A percentile compares a stretch with the other conserved stretches of the same genome.
phyloP scores from a whole-genome alignment of 163 green algal species.

The Chloromonas sp. region DNA sequence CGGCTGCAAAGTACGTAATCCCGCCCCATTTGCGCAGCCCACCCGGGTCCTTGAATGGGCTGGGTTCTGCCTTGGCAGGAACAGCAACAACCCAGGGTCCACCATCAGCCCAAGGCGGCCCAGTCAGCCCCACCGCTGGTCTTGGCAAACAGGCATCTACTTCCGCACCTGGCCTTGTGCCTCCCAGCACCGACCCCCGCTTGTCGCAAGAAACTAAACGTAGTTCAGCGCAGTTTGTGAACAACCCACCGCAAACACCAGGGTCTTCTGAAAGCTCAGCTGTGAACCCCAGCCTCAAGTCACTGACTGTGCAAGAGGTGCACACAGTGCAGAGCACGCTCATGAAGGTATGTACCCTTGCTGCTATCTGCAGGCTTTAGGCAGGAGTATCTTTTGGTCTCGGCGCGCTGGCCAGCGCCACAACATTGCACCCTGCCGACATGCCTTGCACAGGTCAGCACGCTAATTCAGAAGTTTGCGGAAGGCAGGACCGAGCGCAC shows the following conservation, averaged over 20 bases:
- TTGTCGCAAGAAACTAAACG: neutral
- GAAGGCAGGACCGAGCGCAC: slow-evolving; percentile 36
- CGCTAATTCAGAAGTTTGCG: slow-evolving; percentile 45
- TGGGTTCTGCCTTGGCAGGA: too few species aligned
- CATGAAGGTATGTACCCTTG: neutral
- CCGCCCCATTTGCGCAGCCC: too few species aligned
- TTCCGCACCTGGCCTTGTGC: neutral
- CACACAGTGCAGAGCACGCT: slow-evolving; percentile 1
- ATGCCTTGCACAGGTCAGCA: slow-evolving; percentile 34
- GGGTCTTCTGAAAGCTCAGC: too few species aligned
- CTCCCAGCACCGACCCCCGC: neutral
- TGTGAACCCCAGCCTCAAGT: neutral
- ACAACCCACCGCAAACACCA: too few species aligned
- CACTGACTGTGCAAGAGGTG: neutral
- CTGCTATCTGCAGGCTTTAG: too few species aligned
- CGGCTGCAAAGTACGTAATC: too few species aligned
- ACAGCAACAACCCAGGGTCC: too few species aligned
- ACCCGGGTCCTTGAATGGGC: too few species aligned
- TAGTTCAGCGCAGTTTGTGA: neutral
- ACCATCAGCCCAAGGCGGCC: too few species aligned
- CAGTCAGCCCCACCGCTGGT: neutral
- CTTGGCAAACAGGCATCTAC: neutral
- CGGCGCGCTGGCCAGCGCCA: too few species aligned
- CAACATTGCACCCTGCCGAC: too few species aligned
- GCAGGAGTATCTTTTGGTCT: too few species aligned